Evolutionary conservation across 2,329 filamentous ascomycete species (phyloP).

Genomic region (Achaetomium macrosporum): DNA sequence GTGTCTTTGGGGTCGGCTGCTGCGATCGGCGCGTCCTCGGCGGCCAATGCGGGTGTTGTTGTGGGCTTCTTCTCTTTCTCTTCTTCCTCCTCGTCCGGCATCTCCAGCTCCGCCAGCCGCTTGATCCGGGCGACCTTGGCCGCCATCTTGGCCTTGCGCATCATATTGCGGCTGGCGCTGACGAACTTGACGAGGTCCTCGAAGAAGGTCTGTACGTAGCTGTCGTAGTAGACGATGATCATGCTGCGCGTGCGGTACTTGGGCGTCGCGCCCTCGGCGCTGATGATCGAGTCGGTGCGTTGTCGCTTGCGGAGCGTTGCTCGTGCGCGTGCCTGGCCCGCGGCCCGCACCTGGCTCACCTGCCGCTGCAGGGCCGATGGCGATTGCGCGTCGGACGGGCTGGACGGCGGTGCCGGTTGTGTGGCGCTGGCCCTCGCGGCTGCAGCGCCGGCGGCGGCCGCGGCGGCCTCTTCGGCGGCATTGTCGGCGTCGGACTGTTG

Average conservation of each 20-base stretch:
- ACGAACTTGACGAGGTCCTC: constrained; percentile 79
- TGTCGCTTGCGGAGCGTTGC: constrained; percentile 45
- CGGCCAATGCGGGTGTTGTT: background rate
- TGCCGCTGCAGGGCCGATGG: constrained; percentile 35
- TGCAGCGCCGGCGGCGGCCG: constrained; percentile 17
- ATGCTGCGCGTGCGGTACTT: constrained; percentile 66
- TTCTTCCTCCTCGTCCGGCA: constrained; percentile 30
- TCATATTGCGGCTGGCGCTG: constrained; percentile 70
- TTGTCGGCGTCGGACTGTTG: constrained; percentile 11
- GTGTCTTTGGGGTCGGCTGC: constrained; percentile 7
- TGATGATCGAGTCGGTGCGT: constrained; percentile 47
- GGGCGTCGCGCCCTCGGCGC: constrained; percentile 40
- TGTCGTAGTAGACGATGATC: constrained; percentile 90
- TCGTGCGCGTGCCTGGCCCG: constrained; percentile 41
- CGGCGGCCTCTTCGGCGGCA: constrained; percentile 7
- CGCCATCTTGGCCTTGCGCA: constrained; percentile 84
- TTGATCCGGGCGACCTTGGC: constrained; percentile 64
- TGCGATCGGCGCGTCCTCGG: constrained; percentile 9
- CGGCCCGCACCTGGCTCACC: constrained; percentile 40
- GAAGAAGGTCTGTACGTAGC: constrained; percentile 75
- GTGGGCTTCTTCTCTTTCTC: constrained; percentile 21
- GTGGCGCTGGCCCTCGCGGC: constrained; percentile 17
- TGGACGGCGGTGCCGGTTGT: constrained; percentile 28
- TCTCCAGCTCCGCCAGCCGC: constrained; percentile 54
- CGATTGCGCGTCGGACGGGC: constrained; percentile 32